Base-by-base conservation (phyloP, 1,284 basidiomycete genomes). In the Fomitopsis schrenkii region DNA sequence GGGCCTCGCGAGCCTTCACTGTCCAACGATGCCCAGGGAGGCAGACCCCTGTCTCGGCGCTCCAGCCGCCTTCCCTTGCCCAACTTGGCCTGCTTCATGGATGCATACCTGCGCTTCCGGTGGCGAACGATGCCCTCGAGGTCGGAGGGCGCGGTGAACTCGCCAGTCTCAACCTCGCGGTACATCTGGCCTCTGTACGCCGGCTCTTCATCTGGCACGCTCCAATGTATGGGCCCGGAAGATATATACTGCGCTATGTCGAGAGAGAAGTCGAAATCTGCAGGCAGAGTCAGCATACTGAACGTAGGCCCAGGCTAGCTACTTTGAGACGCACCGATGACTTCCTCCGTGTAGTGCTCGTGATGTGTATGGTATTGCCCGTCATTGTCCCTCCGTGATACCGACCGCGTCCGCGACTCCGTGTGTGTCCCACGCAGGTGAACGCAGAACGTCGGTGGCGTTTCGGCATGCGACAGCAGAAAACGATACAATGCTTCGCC, bases 401-500 rank as follows among this genome's bases (percentile, higher is more conserved):
- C 83, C 64, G 79, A 75, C 30, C 81, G 83, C 0, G 77, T 76
- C 45, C 76, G 81, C 15, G 76, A 77, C 67, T 91, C 88, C 2
- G 72, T 64, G 67, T 90, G 90, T 0, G 80, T 80, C 2, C 89
- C 90, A 17, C 74, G 74, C 64, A 83, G 82, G 50, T 80, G 81
- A 6, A 91, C 68, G 42, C 76, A 71, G 63, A 84, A 78, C 15
- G 68, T 74, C 5, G 89, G 90, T 2, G 74, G 76, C 4, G 67
- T 73, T 33, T 72, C 71, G 1, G 85, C 78, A 55, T 88, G 84
- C 2, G 80, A 79, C 15, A 91, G 78, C 6, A 91, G 74, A 72
- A 91, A 91, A 52, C 88, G 83, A 70, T 89, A 90, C 8, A 91
- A 77, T 0, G 88, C 88, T 72, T 91, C 88, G 55, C 87, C 86